Evolutionary conservation across 768 basidiomycete genomes (phyloP), one percentile per base, ranked within the genome.

Genomic region (Glaciozyma martinii): DNA sequence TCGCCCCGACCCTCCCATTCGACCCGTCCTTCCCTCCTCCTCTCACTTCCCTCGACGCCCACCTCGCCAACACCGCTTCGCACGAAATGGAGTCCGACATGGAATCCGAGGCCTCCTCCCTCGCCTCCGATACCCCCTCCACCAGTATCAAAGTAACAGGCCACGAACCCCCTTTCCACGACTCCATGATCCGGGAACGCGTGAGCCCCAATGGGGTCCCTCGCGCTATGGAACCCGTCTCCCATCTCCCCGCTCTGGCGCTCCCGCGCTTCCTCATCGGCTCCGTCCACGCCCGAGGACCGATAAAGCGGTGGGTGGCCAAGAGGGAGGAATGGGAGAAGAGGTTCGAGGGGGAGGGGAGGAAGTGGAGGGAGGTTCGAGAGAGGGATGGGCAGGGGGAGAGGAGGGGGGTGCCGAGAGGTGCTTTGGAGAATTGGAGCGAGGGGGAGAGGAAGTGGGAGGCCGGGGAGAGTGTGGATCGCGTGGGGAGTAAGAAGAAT

Each of bases 101-200:
- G 18, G 29, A 56, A 27, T 23, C 32, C 21, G 42, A 44, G 30
- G 8, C 47, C 19, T 37, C 43, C 13, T 60, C 62, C 2, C 27
- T 25, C 58, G 61, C 50, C 52, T 53, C 30, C 3, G 58, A 44
- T 19, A 19, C 49, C 1, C 44, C 56, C 0, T 54, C 50, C 15
- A 15, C 8, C 32, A 43, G 58, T 10, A 42, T 71, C 33, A 50
- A 40, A 3, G 62, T 71, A 15, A 66, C 65, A 8, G 68, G 68
- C 1, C 61, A 60, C 27, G 59, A 66, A 1, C 68, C 68, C 3
- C 40, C 49, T 5, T 70, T 70, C 56, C 68, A 46, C 6, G 81
- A 81, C 49, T 78, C 80, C 33, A 95, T 98, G 85, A 89, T 98
- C 62, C 84, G 94, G 43, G 93, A 98, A 76, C 82, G 95, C 27